phyloP scores from a whole-genome alignment of 1,284 basidiomycete species.

The Ustilago cynodontis region DNA sequence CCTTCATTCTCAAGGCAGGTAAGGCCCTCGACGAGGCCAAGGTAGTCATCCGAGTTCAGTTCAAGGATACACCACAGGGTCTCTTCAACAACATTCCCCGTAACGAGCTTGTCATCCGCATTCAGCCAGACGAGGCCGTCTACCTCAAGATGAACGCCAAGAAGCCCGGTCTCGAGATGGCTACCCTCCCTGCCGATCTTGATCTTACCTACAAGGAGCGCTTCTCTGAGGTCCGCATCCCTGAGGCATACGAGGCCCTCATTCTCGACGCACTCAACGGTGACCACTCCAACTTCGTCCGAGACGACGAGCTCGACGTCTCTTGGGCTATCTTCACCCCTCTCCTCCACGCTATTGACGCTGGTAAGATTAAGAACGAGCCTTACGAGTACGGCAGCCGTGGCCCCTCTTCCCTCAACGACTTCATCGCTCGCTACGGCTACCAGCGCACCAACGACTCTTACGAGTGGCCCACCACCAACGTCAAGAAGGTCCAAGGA shows the following conservation, averaged over 20 bases:
- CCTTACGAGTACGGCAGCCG: constrained; percentile 65
- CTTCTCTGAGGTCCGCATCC: constrained; percentile 63
- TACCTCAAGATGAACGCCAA: constrained; percentile 68
- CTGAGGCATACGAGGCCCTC: constrained; percentile 70
- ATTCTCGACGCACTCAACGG: constrained; percentile 69
- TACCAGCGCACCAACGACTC: constrained; percentile 58
- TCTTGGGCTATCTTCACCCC: constrained; percentile 70
- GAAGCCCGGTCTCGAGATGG: constrained; percentile 62
- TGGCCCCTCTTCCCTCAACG: constrained; percentile 62
- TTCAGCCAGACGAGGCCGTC: constrained; percentile 68
- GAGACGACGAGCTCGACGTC: constrained; percentile 69
- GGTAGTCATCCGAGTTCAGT: constrained; percentile 68
- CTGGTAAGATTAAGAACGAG: constrained; percentile 65
- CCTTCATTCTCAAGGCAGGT: constrained; percentile 69
- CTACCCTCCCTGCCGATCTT: constrained; percentile 60
- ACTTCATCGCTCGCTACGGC: constrained; percentile 64
- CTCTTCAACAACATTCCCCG: constrained; percentile 57
- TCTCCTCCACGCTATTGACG: constrained; percentile 66
- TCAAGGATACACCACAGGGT: constrained; percentile 59
- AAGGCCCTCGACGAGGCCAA: constrained; percentile 69
- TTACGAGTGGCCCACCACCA: constrained; percentile 65
- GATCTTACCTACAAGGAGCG: constrained; percentile 67
- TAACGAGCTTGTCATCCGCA: constrained; percentile 69
- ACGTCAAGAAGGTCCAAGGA: constrained; percentile 58
- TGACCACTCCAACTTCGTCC: constrained; percentile 70